A percentile compares a stretch with the other conserved stretches of the same genome.
phyloP scores from a whole-genome alignment of 805 yeast species.

The Sporopachydermia lactativora region DNA sequence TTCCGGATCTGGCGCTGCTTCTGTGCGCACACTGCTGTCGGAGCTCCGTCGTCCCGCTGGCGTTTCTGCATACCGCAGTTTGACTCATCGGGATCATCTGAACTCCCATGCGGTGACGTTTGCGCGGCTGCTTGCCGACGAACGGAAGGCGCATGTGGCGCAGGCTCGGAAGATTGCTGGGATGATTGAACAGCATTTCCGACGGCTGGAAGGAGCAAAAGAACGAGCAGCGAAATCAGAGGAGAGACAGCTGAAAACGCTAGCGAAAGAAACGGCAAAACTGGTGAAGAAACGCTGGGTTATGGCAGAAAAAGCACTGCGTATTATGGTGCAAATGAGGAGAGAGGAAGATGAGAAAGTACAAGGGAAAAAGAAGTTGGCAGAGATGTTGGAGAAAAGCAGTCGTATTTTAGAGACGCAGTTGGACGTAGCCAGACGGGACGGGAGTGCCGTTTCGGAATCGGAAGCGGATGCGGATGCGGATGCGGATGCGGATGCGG shows the following conservation, averaged over 20 bases:
- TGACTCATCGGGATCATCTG: conserved; percentile 59
- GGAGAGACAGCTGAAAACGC: conserved; percentile 49
- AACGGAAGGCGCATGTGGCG: conserved; percentile 48
- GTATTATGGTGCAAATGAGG: conserved; percentile 52
- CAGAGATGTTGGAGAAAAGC: conserved; percentile 81
- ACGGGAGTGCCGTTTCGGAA: conserved; percentile 13
- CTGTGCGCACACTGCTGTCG: conserved; percentile 27
- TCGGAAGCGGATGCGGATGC: conserved; percentile 13
- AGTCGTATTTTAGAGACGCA: conserved; percentile 85
- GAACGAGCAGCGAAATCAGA: conserved; percentile 67
- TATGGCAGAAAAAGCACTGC: conserved; percentile 71
- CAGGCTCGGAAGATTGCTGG: conserved; percentile 59
- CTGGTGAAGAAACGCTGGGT: conserved; percentile 87
- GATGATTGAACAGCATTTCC: conserved; percentile 79
- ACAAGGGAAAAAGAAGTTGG: conserved; percentile 76
- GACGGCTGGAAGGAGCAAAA: conserved; percentile 74
- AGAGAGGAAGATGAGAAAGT: conserved; percentile 70
- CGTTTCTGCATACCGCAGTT: conserved; percentile 10
- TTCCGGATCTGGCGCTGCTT: too few relatives aligned
- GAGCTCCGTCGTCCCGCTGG: conserved; percentile 18
- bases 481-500: conserved; percentile 17
- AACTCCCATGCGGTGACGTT: conserved; percentile 62
- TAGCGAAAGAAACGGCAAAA: conserved; percentile 72
- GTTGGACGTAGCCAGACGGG: conserved; percentile 27
- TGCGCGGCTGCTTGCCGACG: conserved; percentile 55